phyloP scores from a whole-genome alignment of 2,329 filamentous ascomycete genomes.

The Colletotrichum melonis region DNA sequence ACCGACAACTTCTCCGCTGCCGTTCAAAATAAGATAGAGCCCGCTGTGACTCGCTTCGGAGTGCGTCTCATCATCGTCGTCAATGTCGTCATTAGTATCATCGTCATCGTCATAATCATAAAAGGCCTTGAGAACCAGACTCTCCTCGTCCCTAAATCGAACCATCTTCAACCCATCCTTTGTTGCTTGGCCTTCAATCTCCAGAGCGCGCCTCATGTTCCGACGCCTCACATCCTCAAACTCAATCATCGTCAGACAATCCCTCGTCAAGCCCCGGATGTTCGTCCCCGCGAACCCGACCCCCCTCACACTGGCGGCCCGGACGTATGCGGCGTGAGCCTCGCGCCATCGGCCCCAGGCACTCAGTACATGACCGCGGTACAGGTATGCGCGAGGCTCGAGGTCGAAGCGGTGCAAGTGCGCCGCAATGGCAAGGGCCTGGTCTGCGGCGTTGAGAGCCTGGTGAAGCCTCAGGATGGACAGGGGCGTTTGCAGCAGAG shows the following conservation, averaged over 20 bases:
- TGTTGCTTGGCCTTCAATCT: neutral
- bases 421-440: conserved; percentile 35
- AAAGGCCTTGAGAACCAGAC: neutral
- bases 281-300: conserved; percentile 19
- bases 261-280: conserved; percentile 27
- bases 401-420: conserved; percentile 32
- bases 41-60: neutral
- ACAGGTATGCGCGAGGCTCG: conserved; percentile 38
- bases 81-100: neutral
- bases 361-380: conserved; percentile 40
- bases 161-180: conserved; percentile 2
- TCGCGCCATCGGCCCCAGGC: conserved; percentile 38
- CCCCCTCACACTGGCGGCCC: conserved; percentile 34
- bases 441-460: conserved; percentile 38
- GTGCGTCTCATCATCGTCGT: neutral
- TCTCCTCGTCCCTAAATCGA: conserved; percentile 7
- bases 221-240: neutral
- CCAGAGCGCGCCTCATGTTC: neutral
- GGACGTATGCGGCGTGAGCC: conserved; percentile 38
- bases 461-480: conserved; percentile 15
- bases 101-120: neutral
- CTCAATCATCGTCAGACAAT: conserved; percentile 28
- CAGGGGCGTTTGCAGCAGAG: conserved; percentile 28
- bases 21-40: conserved; percentile 17
- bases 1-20: conserved; percentile 22